Percentiles rank a stretch among this genome's conserved stretches.
These are phyloP conservation scores for Wilcoxina mikolae DNA, from an alignment of 495 filamentous ascomycete species.

Conservation along the genomic window DNA sequence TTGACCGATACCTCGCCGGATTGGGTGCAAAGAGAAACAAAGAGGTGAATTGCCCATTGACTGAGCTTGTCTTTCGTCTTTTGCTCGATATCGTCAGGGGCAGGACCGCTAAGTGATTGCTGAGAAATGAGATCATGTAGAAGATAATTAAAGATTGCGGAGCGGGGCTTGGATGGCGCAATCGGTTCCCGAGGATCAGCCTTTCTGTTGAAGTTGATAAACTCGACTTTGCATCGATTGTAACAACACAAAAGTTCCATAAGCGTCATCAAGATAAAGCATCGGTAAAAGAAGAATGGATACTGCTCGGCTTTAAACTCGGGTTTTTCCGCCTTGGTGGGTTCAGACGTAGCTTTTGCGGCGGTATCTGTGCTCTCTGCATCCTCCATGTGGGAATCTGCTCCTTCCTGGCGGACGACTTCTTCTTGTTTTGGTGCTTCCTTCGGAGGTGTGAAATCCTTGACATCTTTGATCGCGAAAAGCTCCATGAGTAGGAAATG, in stretches of 20 bases:
- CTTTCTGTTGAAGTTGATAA: slow-evolving; percentile 94
- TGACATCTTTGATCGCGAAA: slow-evolving; percentile 59
- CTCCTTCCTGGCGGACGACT: slow-evolving; percentile 9
- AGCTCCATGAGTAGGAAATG: slow-evolving; percentile 92
- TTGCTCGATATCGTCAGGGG: slow-evolving; percentile 55
- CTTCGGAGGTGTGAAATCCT: slow-evolving; percentile 18
- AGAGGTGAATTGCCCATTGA: slow-evolving; percentile 62
- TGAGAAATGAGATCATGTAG: slow-evolving; percentile 70
- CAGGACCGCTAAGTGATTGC: slow-evolving; percentile 45
- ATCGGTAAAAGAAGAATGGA: slow-evolving; percentile 89
- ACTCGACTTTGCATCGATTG: slow-evolving; percentile 89
- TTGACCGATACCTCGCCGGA: slow-evolving; percentile 60
- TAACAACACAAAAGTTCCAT: slow-evolving; percentile 87
- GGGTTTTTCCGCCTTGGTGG: slow-evolving; percentile 51
- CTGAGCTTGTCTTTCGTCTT: slow-evolving; percentile 78
- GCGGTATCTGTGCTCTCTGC: slow-evolving; percentile 30
- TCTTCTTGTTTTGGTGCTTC: slow-evolving; percentile 4
- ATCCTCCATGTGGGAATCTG: not conserved
- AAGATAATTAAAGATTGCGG: slow-evolving; percentile 84
- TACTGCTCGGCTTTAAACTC: slow-evolving; percentile 85
- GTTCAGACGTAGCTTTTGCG: slow-evolving; percentile 11
- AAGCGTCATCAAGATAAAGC: slow-evolving; percentile 85
- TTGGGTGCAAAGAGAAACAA: slow-evolving; percentile 75
- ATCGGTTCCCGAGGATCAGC: slow-evolving; percentile 60
- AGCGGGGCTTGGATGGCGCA: slow-evolving; percentile 86